Percentiles rank a stretch among this genome's conserved stretches.
Evolutionary conservation across 129 eudicot genomes (phyloP).

Genomic region (Sambucus nigra): DNA sequence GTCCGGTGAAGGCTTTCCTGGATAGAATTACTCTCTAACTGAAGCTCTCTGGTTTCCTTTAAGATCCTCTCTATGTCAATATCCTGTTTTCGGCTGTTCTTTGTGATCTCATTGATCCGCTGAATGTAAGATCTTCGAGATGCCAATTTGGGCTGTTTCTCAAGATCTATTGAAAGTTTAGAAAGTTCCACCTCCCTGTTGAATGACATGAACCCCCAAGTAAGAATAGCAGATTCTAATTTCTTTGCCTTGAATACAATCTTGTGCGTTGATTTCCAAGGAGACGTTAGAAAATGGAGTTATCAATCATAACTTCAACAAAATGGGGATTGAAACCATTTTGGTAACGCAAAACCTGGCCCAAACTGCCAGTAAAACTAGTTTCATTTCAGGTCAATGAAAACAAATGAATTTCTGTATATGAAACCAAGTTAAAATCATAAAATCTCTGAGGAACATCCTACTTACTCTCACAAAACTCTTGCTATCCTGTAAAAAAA

Average conservation of each 20-base stretch:
- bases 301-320: too few relatives aligned
- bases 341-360: too few relatives aligned
- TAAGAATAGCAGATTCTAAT: neutral
- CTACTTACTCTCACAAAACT: too few relatives aligned
- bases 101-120: conserved; percentile 64
- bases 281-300: conserved; percentile 1
- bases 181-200: conserved; percentile 56
- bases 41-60: conserved; percentile 79
- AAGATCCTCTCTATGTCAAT: conserved; percentile 59
- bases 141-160: conserved; percentile 49
- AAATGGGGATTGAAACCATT: too few relatives aligned
- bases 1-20: conserved; percentile 79
- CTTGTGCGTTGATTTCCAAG: neutral
- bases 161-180: conserved; percentile 42
- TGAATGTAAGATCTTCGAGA: conserved; percentile 56
- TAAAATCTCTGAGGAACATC: too few relatives aligned
- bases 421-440: too few relatives aligned
- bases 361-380: too few relatives aligned
- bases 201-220: neutral
- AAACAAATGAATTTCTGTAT: too few relatives aligned
- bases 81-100: conserved; percentile 74
- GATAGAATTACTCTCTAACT: conserved; percentile 65
- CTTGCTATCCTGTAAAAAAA: too few relatives aligned
- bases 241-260: neutral
- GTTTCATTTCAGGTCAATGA: too few relatives aligned